Percentiles rank a stretch among this genome's conserved stretches.
phyloP scores from a whole-genome alignment of 2,329 filamentous ascomycete genomes.

The Coniella lustricola region DNA sequence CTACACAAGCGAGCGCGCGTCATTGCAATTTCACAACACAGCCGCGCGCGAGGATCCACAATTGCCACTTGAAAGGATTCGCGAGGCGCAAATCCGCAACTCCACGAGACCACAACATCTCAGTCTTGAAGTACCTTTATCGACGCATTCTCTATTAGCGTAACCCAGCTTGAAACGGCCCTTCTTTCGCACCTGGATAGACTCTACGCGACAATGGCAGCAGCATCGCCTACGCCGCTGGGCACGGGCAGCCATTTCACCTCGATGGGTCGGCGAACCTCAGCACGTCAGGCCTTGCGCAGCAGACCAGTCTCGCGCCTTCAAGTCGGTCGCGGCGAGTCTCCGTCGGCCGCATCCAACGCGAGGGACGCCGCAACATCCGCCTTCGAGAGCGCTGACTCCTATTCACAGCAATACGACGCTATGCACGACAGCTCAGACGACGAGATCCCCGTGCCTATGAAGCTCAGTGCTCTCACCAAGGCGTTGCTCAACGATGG shows the following conservation, averaged over 20 bases:
- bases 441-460: slow-evolving; percentile 84
- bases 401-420: slow-evolving; percentile 39
- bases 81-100: neutral
- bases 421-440: slow-evolving; percentile 78
- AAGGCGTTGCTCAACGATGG: slow-evolving; percentile 72
- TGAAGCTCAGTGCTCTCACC: slow-evolving; percentile 89
- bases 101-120: neutral
- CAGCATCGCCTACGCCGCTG: slow-evolving; percentile 49
- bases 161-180: neutral
- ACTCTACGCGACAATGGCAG: slow-evolving; percentile 35
- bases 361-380: slow-evolving; percentile 13
- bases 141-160: neutral
- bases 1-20: slow-evolving; percentile 3
- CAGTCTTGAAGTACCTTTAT: neutral
- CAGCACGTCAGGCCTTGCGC: slow-evolving; percentile 48
- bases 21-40: neutral
- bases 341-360: slow-evolving; percentile 29
- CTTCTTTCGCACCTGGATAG: too few species aligned
- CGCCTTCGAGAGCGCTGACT: slow-evolving; percentile 20
- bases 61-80: slow-evolving; percentile 12
- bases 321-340: slow-evolving; percentile 38
- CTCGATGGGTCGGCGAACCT: slow-evolving; percentile 43
- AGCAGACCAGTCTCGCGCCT: slow-evolving; percentile 39
- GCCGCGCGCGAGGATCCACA: slow-evolving; percentile 7
- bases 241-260: slow-evolving; percentile 38